Evolutionary conservation across 108 stramenopile species (phyloP).

Genomic region (Parietichytrium sp.): DNA sequence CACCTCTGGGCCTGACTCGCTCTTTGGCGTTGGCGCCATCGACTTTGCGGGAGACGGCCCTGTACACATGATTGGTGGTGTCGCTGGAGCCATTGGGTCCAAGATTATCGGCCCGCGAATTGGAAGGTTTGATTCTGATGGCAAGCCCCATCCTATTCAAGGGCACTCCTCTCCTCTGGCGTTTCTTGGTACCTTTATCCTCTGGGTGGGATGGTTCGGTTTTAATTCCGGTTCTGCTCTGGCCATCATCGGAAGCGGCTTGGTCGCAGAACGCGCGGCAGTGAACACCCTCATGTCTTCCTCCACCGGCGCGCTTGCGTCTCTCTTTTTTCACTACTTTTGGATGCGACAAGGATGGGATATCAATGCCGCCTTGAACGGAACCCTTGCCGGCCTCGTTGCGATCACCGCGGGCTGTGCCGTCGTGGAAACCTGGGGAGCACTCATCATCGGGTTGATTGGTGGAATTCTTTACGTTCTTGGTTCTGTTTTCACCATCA

Average conservation of each 20-base stretch:
- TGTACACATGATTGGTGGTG: slow-evolving; percentile 53
- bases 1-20: slow-evolving; percentile 16
- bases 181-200: slow-evolving; percentile 79
- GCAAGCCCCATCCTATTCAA: slow-evolving; percentile 20
- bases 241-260: slow-evolving; percentile 48
- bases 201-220: slow-evolving; percentile 93
- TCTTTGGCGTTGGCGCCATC: slow-evolving; percentile 49
- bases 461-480: slow-evolving; percentile 73
- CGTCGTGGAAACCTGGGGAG: slow-evolving; percentile 79
- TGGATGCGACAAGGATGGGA: background rate
- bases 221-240: slow-evolving; percentile 83
- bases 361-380: background rate
- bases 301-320: slow-evolving; percentile 15
- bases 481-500: slow-evolving; percentile 50
- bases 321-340: background rate
- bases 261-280: background rate
- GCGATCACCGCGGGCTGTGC: slow-evolving; percentile 82
- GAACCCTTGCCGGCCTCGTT: slow-evolving; percentile 74
- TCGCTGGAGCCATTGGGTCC: background rate
- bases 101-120: slow-evolving; percentile 16
- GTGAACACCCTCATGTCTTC: background rate
- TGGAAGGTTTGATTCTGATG: slow-evolving; percentile 31
- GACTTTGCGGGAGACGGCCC: slow-evolving; percentile 53
- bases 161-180: slow-evolving; percentile 24
- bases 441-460: slow-evolving; percentile 75